Evolutionary conservation across 2,329 filamentous ascomycete genomes (phyloP).

Genomic region (Aureobasidium musti): DNA sequence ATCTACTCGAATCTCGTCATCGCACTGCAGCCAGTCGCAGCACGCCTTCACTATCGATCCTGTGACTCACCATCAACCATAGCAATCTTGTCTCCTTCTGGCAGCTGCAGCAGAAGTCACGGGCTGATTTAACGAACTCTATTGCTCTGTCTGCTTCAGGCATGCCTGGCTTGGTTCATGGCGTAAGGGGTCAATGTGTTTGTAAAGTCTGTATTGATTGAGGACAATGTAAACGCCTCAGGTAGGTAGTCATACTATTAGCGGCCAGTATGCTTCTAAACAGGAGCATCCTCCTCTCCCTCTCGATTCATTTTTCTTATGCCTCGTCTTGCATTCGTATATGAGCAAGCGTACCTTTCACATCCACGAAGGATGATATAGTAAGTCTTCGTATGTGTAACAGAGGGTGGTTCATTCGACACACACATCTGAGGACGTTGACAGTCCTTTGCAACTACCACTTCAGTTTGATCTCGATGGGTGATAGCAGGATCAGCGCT

Average conservation of each 20-base stretch:
- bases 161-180: no score
- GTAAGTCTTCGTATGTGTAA: no score
- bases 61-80: constrained; percentile 1
- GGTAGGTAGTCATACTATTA: neutral
- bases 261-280: neutral
- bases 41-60: neutral
- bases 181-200: neutral
- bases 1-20: neutral
- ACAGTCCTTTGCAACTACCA: no score
- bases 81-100: neutral
- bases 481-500: no score
- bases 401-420: no score
- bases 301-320: neutral
- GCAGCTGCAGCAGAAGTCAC: neutral
- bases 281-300: neutral
- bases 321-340: neutral
- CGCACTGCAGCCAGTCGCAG: neutral
- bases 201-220: no score
- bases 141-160: neutral
- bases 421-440: no score
- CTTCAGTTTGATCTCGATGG: no score
- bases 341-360: neutral
- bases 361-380: neutral
- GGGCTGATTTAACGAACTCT: no score
- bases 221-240: neutral